Conservation (phyloP, 352 stramenopile species). For the Phytophthora chlamydospora region DNA sequence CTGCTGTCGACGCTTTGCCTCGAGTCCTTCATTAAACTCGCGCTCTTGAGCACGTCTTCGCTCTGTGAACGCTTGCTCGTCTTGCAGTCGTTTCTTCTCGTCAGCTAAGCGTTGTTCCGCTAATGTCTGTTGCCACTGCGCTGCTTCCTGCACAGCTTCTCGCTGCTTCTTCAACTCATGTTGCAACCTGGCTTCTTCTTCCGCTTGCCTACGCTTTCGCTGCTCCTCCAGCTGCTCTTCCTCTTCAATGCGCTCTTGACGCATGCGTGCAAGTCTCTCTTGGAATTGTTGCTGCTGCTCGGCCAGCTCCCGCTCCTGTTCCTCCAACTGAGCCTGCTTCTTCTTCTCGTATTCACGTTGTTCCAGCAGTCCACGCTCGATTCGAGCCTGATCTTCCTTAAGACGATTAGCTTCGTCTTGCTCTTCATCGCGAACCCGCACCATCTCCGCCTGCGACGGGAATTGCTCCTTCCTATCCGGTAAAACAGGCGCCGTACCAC, state of each 20-base stretch:
- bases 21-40: slow-evolving; percentile 28
- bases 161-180: slow-evolving; percentile 42
- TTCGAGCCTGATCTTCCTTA: slow-evolving; percentile 42
- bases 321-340: slow-evolving; percentile 42
- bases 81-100: slow-evolving; percentile 29
- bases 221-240: slow-evolving; percentile 39
- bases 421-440: slow-evolving; percentile 24
- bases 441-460: too few species aligned
- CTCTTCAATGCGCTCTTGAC: slow-evolving; percentile 43
- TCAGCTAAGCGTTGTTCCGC: slow-evolving; percentile 25
- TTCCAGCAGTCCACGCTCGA: slow-evolving; percentile 55
- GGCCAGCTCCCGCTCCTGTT: slow-evolving; percentile 45
- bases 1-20: slow-evolving; percentile 25
- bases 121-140: slow-evolving; percentile 36
- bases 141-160: slow-evolving; percentile 37
- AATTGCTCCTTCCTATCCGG: neutral
- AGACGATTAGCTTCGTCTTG: slow-evolving; percentile 53
- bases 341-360: slow-evolving; percentile 55
- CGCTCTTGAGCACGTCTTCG: slow-evolving; percentile 24
- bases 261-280: slow-evolving; percentile 45
- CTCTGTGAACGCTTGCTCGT: slow-evolving; percentile 31
- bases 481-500: neutral
- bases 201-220: slow-evolving; percentile 28
- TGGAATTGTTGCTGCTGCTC: slow-evolving; percentile 49
- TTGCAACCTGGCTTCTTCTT: slow-evolving; percentile 44